Evolutionary conservation across 768 basidiomycete species (phyloP), one percentile per base, ranked within the genome.

Genomic region (Megacollybia marginata): DNA sequence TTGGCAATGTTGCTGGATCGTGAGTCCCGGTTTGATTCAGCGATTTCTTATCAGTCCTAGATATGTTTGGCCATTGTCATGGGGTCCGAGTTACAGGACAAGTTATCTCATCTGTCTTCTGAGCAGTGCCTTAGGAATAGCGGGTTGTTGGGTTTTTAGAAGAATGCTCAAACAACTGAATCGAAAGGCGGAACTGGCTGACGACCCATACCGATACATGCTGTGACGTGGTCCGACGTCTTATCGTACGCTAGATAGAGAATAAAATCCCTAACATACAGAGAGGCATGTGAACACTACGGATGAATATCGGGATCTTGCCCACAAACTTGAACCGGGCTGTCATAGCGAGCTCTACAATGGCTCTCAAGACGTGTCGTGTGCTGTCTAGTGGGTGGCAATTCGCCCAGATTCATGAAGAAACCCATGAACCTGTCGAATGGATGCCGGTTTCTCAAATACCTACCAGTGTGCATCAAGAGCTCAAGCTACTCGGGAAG

Each of bases 401-500:
- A 40, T 89, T 90, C 59, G 80, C 78, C 8, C 85, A 84, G 59
- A 62, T 83, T 33, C 79, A 76, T 19, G 83, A 28, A 28, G 23
- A 28, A 28, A 28, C 2, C 23, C 23, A 28, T 28, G 23, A 6
- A 6, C 23, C 23, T 23, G 80, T 71, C 38, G 85, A 89, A 71
- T 90, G 86, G 87, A 55, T 86, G 32, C 50, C 69, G 5, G 74
- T 74, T 23, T 76, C 80, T 20, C 65, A 73, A 49, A 82, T 93
- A 57, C 92, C 93, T 11, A 94, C 92, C 1, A 84, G 82, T 1
- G 84, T 92, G 11, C 92, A 96, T 55, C 88, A 88, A 46, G 93
- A 95, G 60, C 74, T 96, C 32, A 62, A 91, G 62, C 84, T 79
- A 60, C 59, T 73, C 35, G 74, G 79, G 55, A 86, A 64, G 60